Evolutionary conservation across 2,329 filamentous ascomycete species (phyloP), one percentile per base, ranked within the genome.

Genomic region (Trichoderma sp.): DNA sequence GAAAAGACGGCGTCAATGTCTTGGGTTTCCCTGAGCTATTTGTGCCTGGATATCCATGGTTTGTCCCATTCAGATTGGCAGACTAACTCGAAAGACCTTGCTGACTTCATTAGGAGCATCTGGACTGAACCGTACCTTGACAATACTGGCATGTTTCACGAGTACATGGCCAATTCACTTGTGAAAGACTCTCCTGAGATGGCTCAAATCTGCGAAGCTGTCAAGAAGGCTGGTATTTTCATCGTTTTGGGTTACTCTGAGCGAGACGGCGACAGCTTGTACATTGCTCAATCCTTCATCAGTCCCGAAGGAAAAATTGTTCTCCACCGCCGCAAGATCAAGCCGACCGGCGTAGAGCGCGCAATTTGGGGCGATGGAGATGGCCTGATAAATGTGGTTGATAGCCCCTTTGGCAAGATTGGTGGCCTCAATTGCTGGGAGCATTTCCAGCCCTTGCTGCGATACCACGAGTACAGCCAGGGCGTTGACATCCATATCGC

Each of bases 391-490:
- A 71, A 58, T 32, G 86, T 88, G 0, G 81, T 83, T 11, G 80
- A 84, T 28, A 83, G 83, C 3, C 79, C 81, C 3, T 84, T 86
- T 67, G 86, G 85, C 28, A 84, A 83, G 11, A 81, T 88, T 11
- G 87, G 86, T 1, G 83, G 82, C 1, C 78, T 88, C 61, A 86
- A 85, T 73, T 87, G 85, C 77, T 88, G 84, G 84, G 85, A 87
- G 75, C 84, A 89, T 70, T 83, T 73, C 7, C 73, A 67, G 20
- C 68, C 74, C 6, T 7, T 66, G 30, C n/a, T 66, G 20, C 63
- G 64, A 39, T 67, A 57, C 32, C 47, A 57, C 20, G 47, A 57
- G 12, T 57, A 67, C 20, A 67, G 64, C 9, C 50, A 67, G 17
- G 64, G 50, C 4, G 50, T 67, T 15, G 50, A 67, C 6, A 67